These are phyloP conservation scores for Malassezia furfur DNA, from an alignment of 1,284 basidiomycete genomes.

Conservation along the genomic window DNA sequence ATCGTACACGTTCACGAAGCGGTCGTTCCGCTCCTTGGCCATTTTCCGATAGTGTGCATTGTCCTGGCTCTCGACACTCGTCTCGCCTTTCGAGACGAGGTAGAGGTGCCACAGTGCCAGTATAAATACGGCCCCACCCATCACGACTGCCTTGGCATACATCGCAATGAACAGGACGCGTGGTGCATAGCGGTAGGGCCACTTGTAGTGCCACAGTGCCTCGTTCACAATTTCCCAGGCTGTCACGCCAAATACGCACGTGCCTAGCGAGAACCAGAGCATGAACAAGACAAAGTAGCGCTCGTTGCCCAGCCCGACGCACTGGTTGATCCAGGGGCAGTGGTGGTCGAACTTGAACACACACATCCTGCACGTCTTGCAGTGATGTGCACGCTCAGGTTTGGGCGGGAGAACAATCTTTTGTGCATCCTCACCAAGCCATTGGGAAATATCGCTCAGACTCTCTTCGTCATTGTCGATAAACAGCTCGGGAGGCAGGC, in stretches of 20 bases:
- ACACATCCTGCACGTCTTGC: constrained; percentile 81
- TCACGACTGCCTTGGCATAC: constrained; percentile 61
- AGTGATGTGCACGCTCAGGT: constrained; percentile 90
- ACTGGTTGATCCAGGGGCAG: constrained; percentile 82
- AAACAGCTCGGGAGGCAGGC: constrained; percentile 2
- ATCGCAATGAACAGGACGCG: constrained; percentile 58
- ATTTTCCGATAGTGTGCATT: constrained; percentile 66
- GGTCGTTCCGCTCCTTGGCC: constrained; percentile 58
- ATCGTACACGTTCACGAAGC: constrained; percentile 83
- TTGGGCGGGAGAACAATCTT: constrained; percentile 52
- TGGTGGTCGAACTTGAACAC: constrained; percentile 65
- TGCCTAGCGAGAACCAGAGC: constrained; percentile 51
- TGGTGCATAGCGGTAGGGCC: constrained; percentile 60
- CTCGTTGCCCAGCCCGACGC: constrained; percentile 86
- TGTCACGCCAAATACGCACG: constrained; percentile 23
- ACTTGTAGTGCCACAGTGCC: constrained; percentile 45
- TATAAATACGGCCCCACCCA: constrained; percentile 65
- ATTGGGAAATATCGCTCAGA: constrained; percentile 33
- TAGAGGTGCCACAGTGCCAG: constrained; percentile 75
- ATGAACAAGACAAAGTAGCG: constrained; percentile 92
- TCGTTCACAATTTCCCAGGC: constrained; percentile 19
- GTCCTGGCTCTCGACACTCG: constrained; percentile 82
- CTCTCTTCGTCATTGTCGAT: constrained; percentile 31
- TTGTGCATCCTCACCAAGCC: constrained; percentile 33
- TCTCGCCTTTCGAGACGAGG: constrained; percentile 69